A percentile compares a stretch with the other conserved stretches of the same genome.
Evolutionary conservation across 352 stramenopile species (phyloP).

Genomic region (Peronospora tabacina): DNA sequence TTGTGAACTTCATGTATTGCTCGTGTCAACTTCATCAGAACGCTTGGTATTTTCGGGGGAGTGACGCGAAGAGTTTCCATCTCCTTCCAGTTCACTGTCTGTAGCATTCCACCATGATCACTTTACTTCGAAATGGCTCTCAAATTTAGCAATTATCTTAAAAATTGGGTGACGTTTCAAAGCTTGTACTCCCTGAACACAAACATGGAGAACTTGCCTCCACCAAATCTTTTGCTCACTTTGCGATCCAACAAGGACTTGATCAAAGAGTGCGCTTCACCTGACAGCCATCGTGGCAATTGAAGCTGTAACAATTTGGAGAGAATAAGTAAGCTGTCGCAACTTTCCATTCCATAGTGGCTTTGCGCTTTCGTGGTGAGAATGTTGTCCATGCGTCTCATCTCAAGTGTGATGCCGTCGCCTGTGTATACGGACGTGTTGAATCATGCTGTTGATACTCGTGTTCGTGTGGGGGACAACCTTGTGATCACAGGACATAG

Average conservation of each 20-base stretch:
- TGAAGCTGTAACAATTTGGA: conserved; percentile 32
- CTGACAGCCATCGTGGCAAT: conserved; percentile 75
- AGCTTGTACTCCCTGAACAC: conserved; percentile 91
- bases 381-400: conserved; percentile 68
- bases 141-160: conserved; percentile 33
- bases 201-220: conserved; percentile 95
- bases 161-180: conserved; percentile 95
- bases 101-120: conserved; percentile 2
- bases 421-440: conserved; percentile 55
- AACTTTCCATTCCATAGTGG: not conserved
- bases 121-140: not conserved
- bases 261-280: conserved; percentile 90
- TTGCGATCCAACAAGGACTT: conserved; percentile 95
- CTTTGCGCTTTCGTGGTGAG: conserved; percentile 59
- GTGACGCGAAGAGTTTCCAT: conserved; percentile 85
- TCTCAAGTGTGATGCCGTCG: conserved; percentile 51
- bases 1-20: conserved; percentile 90
- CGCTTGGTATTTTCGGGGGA: conserved; percentile 84
- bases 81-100: conserved; percentile 89
- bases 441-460: conserved; percentile 41
- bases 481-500: conserved; percentile 74
- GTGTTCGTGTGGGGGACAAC: conserved; percentile 38
- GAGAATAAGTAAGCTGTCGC: not conserved
- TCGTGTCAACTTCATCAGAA: conserved; percentile 88
- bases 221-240: conserved; percentile 90